These are phyloP conservation scores for Austropuccinia psidii DNA, from an alignment of 1,284 basidiomycete species.

Conservation along the genomic window DNA sequence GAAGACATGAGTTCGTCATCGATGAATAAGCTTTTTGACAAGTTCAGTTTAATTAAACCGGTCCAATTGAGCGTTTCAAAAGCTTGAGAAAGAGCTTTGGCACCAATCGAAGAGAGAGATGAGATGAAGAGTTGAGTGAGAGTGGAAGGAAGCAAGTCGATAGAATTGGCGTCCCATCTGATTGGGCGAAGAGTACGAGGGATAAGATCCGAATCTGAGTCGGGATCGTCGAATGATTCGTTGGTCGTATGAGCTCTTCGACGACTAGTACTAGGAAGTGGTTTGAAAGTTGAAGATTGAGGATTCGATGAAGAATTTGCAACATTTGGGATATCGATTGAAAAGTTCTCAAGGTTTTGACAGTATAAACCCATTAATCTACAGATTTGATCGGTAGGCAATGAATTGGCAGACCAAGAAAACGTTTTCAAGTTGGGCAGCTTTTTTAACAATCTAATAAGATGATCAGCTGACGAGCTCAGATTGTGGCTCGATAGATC, in stretches of 20 bases:
- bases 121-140: slow-evolving; percentile 11
- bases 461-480: background rate
- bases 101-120: slow-evolving; percentile 13
- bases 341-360: slow-evolving; percentile 8
- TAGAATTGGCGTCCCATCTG: slow-evolving; percentile 17
- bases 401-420: background rate
- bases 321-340: background rate
- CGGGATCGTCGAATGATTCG: background rate
- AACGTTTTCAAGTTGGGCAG: slow-evolving; percentile 17
- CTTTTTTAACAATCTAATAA: background rate
- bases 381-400: background rate
- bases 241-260: background rate
- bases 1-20: slow-evolving; percentile 20
- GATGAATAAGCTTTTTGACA: slow-evolving; percentile 20
- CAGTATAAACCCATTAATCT: background rate
- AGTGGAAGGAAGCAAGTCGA: background rate
- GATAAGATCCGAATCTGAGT: slow-evolving; percentile 7
- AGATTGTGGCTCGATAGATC: background rate
- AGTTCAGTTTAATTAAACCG: background rate
- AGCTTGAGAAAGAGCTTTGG: slow-evolving; percentile 8
- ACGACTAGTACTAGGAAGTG: background rate
- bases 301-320: background rate
- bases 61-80: slow-evolving; percentile 12
- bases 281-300: background rate
- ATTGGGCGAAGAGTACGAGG: background rate